phyloP scores from a whole-genome alignment of 768 basidiomycete genomes.

The Tricholoma bakamatsutake region DNA sequence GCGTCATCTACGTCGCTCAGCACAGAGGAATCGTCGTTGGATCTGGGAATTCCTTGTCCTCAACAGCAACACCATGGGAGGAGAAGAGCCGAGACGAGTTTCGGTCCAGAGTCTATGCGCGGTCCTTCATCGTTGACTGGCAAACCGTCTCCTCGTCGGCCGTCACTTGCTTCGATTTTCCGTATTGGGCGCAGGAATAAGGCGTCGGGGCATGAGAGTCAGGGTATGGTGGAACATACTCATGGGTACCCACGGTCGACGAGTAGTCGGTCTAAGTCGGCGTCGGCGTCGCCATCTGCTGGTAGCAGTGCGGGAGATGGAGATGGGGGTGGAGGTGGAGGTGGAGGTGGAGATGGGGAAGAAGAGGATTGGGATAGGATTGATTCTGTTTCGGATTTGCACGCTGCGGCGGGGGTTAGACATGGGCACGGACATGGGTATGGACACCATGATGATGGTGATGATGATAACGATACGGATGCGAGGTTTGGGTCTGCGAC shows the following conservation, averaged over 20 bases:
- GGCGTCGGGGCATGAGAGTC: slow-evolving; percentile 10
- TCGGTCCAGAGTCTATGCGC: slow-evolving; percentile 46
- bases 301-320: slow-evolving; percentile 19
- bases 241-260: slow-evolving; percentile 2
- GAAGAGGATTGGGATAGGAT: slow-evolving; percentile 83
- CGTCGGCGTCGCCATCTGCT: background rate
- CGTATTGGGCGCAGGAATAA: slow-evolving; percentile 56
- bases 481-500: slow-evolving; percentile 16
- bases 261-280: slow-evolving; percentile 11
- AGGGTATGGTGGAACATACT: background rate
- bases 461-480: background rate
- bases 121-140: slow-evolving; percentile 34
- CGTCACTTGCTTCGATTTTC: slow-evolving; percentile 79
- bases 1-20: slow-evolving; percentile 50
- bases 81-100: slow-evolving; percentile 46
- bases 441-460: too few relatives aligned
- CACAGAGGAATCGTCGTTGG: slow-evolving; percentile 46
- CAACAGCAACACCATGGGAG: slow-evolving; percentile 28
- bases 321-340: too few relatives aligned
- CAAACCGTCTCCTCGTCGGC: slow-evolving; percentile 67
- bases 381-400: slow-evolving; percentile 61
- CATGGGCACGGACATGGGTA: too few relatives aligned
- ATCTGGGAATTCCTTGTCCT: slow-evolving; percentile 29
- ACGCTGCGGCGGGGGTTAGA: slow-evolving; percentile 28
- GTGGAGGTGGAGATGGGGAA: slow-evolving; percentile 28